These are phyloP conservation scores for Myxozyma udenii DNA, from an alignment of 805 yeast genomes.

Conservation along the genomic window DNA sequence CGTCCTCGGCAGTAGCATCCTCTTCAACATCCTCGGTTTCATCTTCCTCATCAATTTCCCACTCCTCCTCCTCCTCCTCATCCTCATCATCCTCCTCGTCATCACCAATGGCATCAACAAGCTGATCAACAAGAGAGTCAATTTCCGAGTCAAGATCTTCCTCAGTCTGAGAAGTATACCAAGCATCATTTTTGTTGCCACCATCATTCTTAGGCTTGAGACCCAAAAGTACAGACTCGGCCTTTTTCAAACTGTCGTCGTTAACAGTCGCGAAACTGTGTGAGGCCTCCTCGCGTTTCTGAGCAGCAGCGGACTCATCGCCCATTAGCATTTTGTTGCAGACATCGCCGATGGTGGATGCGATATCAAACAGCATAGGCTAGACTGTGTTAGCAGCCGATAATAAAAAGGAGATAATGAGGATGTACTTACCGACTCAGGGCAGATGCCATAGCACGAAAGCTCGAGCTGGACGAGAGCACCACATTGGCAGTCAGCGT, in stretches of 20 bases:
- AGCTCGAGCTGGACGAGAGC: conserved; percentile 26
- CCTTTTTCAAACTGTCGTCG: too few relatives aligned
- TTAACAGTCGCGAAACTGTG: too few relatives aligned
- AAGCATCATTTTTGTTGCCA: neutral
- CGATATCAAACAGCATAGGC: conserved; percentile 19
- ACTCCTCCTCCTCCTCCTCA: neutral
- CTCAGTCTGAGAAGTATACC: neutral
- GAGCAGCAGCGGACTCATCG: neutral
- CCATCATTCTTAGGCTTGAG: neutral
- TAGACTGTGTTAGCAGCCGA: neutral
- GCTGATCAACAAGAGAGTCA: too few relatives aligned
- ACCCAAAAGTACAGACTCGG: neutral
- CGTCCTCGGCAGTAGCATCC: neutral
- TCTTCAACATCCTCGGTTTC: conserved; percentile 1
- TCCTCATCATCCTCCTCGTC: conserved; percentile 8
- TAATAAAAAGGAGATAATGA: neutral
- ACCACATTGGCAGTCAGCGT: conserved; percentile 26
- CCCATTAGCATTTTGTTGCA: conserved; percentile 19
- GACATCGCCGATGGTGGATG: conserved; percentile 19
- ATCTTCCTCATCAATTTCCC: conserved; percentile 6
- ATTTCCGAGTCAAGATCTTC: conserved; percentile 1
- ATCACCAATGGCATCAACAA: neutral
- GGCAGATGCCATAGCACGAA: conserved; percentile 29
- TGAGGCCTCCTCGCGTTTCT: conserved; percentile 4
- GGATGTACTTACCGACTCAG: conserved; percentile 19